Base-by-base conservation (phyloP, 2,329 filamentous ascomycete species). In the Curvularia sp. region DNA sequence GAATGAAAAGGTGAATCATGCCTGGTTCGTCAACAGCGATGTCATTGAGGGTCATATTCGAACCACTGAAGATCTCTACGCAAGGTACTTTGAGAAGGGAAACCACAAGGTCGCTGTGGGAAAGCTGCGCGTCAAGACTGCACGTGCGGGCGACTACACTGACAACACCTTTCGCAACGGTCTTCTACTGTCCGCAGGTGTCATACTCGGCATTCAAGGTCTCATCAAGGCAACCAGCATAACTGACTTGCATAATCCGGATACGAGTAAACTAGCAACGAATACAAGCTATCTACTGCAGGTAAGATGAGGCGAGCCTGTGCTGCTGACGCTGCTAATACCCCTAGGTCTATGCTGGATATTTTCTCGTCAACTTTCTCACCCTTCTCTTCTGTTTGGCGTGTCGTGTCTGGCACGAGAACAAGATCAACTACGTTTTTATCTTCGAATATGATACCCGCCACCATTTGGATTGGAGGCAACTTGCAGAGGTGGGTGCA, bases 371-470 rank as follows among this genome's bases (percentile, higher is more conserved):
- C 77, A 83, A 96, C 5, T 83, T 92, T 43, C 82, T 98, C 19
- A 89, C 96, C 70, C 80, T 89, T 9, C 80, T 96, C n/a, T 98
- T 98, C 72, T 92, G 90, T 70, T 71, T 97, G 34, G 89, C 93
- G 70, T 96, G 93, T 74, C 87, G 88, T 55, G 79, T 96, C 15
- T 99, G 94, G 92, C 87, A 87, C 5, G 81, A 81, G 50, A 88
- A 89, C 74, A 96, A 94, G 77, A 91, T 99, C 78, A 99, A 99
- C 74, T 98, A 98, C 75, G 86, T 89, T 53, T 97, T 97, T 76
- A 92, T 98, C 67, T 99, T 99, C 73, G 95, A 99, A 78, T 95
- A 97, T 72, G 93, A 98, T 80, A 88, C 89, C 53, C 85, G 94
- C 57, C 88, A 95, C 74, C 87, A 89, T 63, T 80, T 98, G 27